Conservation (phyloP, 2,329 filamentous ascomycete genomes). For the Aureobasidium sp. region DNA sequence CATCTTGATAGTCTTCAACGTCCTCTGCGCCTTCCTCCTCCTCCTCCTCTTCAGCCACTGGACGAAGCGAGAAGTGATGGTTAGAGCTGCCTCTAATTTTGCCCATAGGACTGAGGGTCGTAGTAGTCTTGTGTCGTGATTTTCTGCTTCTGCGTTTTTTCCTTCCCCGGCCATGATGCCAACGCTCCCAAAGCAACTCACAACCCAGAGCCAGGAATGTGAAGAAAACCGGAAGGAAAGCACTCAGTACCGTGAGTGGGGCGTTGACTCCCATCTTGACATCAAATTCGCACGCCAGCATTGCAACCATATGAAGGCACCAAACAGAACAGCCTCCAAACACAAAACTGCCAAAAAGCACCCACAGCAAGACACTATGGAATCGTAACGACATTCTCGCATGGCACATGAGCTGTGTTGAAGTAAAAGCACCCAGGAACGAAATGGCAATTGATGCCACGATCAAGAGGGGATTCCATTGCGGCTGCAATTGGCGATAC, state of each 20-base stretch:
- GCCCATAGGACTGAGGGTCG: neutral
- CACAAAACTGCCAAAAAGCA: conserved; percentile 25
- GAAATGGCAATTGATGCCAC: conserved; percentile 28
- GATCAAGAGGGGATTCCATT: conserved; percentile 26
- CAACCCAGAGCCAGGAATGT: conserved; percentile 20
- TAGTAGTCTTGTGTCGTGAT: neutral
- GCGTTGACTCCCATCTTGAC: conserved; percentile 26
- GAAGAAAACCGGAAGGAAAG: conserved; percentile 18
- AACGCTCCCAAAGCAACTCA: conserved; percentile 26
- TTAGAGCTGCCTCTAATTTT: neutral
- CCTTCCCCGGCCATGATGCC: conserved; percentile 15
- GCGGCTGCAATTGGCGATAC: conserved; percentile 15
- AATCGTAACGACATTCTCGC: conserved; percentile 26
- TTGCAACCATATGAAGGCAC: conserved; percentile 29
- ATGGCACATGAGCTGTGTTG: conserved; percentile 30
- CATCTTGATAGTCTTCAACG: neutral
- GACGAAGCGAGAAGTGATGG: neutral
- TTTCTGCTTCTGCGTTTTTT: conserved; percentile 6
- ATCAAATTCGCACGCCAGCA: conserved; percentile 29
- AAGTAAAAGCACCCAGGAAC: conserved; percentile 28
- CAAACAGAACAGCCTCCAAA: conserved; percentile 31
- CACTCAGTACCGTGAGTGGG: conserved; percentile 22
- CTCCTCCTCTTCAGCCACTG: conserved; percentile 1
- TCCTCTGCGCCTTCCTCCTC: neutral
- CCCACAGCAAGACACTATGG: conserved; percentile 26